Evolutionary conservation across 2,329 filamentous ascomycete genomes (phyloP), one percentile per base, ranked within the genome.

Genomic region (Cladosporium sp.): DNA sequence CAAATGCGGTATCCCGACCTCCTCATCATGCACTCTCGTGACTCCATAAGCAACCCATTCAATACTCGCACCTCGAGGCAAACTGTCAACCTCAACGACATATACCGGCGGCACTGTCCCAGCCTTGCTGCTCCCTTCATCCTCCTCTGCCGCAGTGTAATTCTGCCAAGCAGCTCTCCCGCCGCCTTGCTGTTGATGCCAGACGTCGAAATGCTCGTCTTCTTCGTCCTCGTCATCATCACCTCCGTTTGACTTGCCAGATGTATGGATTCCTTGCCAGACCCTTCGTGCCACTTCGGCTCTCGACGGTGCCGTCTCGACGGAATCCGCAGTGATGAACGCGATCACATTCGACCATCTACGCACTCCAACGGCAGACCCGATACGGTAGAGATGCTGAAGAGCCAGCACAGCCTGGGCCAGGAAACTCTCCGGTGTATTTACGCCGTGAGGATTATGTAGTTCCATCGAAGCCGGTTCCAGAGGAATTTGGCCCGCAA

Each of bases 401-500:
- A 97, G 74, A 1, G 90, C 81, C 4, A 99, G 76, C 0, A 80
- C 73, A 5, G 85, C 75, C 63, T 91, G 84, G 24, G 82, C n/a
- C 8, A 39, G 24, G 39, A 66, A 64, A 8, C 22, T 39, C 6
- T 44, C 32, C 8, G 27, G 20, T 4, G 29, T 27, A 4, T 50
- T 12, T 5, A 19, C 37, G 9, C 37, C 38, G 12, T 34, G 36
- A 8, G 41, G 20, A 13, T 32, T 18, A 19, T 76, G 61, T 2
- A 88, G 67, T 2, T 70, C 61, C 92, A 97, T 97, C 3, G 80
- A 85, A 3, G 84, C 79, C 0, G 93, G 91, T 4, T 92, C 71
- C 3, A 99, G 78, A 1, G 92, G 89, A 43, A 99, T 96, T 69
- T 97, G 93, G 0, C 93, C 93, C 0, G 93, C 91, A 30, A 96